phyloP scores from a whole-genome alignment of 2,329 filamentous ascomycete genomes.

The Aspergillus caelatus region DNA sequence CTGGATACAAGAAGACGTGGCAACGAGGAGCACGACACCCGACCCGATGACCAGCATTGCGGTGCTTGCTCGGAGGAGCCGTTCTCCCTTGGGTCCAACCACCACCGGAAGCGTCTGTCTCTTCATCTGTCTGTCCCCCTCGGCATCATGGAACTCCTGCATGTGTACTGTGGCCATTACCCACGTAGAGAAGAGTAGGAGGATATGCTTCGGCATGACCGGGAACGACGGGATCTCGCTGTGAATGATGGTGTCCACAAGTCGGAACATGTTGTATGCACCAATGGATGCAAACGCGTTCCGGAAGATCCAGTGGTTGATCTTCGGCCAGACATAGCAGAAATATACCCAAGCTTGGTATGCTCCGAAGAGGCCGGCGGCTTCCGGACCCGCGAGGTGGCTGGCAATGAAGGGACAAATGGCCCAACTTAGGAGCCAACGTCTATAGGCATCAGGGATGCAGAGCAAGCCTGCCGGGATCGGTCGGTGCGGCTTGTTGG shows the following conservation, averaged over 20 bases:
- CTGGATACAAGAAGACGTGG: background rate
- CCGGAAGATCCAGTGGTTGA: constrained; percentile 13
- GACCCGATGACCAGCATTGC: background rate
- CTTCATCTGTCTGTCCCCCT: constrained; percentile 9
- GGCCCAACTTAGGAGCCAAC: constrained; percentile 9
- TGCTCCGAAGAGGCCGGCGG: background rate
- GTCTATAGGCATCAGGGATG: background rate
- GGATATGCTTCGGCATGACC: background rate
- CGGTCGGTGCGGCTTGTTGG: constrained; percentile 9
- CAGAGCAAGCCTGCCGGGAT: constrained; percentile 7
- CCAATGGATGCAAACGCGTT: constrained; percentile 13
- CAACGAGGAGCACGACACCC: background rate
- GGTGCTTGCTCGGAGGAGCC: background rate
- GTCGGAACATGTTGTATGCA: constrained; percentile 11
- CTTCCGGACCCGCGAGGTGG: constrained; percentile 1
- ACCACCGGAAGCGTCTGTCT: constrained; percentile 12
- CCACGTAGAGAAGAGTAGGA: constrained; percentile 2
- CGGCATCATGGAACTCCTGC: constrained; percentile 18
- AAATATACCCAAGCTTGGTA: constrained; percentile 8
- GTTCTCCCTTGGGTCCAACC: background rate
- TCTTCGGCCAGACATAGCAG: constrained; percentile 13
- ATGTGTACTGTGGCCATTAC: constrained; percentile 12
- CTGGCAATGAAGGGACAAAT: background rate
- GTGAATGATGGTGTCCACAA: constrained; percentile 5
- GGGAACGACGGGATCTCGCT: constrained; percentile 3